Conservation (phyloP, 192 early-diverging fungal species). For the Coemansia sp. region DNA sequence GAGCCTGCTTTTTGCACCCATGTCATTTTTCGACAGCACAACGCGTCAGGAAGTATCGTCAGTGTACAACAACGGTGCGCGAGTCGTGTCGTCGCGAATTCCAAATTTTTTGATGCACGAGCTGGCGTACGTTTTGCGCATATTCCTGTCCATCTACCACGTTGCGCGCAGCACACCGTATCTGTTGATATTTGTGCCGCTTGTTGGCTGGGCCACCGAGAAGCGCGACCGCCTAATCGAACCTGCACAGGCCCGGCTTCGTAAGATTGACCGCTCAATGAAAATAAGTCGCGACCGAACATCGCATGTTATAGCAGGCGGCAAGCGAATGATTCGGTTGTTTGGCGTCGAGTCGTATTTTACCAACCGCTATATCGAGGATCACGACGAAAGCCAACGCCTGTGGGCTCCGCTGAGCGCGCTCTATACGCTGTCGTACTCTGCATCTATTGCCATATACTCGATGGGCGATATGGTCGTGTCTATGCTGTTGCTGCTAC, state of each 20-base stretch:
- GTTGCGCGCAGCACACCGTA: constrained; percentile 20
- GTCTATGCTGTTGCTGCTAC: constrained; percentile 19
- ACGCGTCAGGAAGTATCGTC: constrained; percentile 25
- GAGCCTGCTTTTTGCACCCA: constrained; percentile 29
- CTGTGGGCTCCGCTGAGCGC: constrained; percentile 58
- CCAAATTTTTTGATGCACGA: constrained; percentile 17
- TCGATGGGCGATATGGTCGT: constrained; percentile 30
- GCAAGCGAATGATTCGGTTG: constrained; percentile 67
- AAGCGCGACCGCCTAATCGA: constrained; percentile 9
- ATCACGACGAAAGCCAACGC: constrained; percentile 62
- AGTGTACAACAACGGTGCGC: constrained; percentile 19
- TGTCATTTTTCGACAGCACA: constrained; percentile 41
- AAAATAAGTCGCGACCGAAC: constrained; percentile 8
- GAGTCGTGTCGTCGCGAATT: constrained; percentile 14
- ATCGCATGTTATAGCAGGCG: constrained; percentile 49
- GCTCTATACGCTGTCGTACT: constrained; percentile 60
- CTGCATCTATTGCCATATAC: constrained; percentile 55
- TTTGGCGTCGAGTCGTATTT: constrained; percentile 63
- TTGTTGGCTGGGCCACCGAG: constrained; percentile 8
- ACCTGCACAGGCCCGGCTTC: neutral
- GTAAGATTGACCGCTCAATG: neutral
- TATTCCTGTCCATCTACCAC: constrained; percentile 19
- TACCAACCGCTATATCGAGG: constrained; percentile 49
- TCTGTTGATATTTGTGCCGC: constrained; percentile 19
- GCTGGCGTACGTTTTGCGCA: constrained; percentile 9